Percentiles rank a stretch among this genome's conserved stretches.
These are phyloP conservation scores for Endoconidiophora polonica DNA, from an alignment of 2,329 filamentous ascomycete species.

Conservation along the genomic window DNA sequence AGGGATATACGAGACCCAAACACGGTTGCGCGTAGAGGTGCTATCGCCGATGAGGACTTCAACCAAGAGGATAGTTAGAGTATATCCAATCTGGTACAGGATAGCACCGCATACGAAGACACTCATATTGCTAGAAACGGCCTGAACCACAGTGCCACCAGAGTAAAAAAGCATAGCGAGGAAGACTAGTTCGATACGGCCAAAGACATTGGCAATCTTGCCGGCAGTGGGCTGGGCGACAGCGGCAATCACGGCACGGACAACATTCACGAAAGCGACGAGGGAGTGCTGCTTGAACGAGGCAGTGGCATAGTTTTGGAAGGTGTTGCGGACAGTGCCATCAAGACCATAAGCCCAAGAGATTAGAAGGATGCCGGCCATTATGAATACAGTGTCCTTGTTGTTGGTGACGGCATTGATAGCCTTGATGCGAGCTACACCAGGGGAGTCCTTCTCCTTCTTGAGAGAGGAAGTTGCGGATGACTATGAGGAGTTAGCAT, in stretches of 20 bases:
- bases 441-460: constrained; percentile 19
- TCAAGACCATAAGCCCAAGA: constrained; percentile 48
- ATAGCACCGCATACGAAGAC: constrained; percentile 40
- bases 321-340: constrained; percentile 36
- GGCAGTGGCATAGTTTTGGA: constrained; percentile 37
- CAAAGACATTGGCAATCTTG: constrained; percentile 47
- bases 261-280: constrained; percentile 38
- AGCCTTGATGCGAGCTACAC: constrained; percentile 42
- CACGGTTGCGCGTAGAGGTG: constrained; percentile 43
- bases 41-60: constrained; percentile 49
- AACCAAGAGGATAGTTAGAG: constrained; percentile 40
- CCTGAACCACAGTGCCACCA: constrained; percentile 38
- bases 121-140: constrained; percentile 29
- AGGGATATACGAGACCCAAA: constrained; percentile 48
- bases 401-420: constrained; percentile 35
- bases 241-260: constrained; percentile 41
- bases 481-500: too few relatives aligned
- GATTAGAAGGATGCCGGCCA: constrained; percentile 43
- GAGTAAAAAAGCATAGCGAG: constrained; percentile 45
- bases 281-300: constrained; percentile 36
- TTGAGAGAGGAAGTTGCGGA: too few relatives aligned
- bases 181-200: constrained; percentile 38
- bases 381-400: constrained; percentile 37
- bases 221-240: constrained; percentile 39
- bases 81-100: constrained; percentile 48